A percentile compares a stretch with the other conserved stretches of the same genome.
Conservation (phyloP, 345 rosid species). For the Stellera chamaejasme region DNA sequence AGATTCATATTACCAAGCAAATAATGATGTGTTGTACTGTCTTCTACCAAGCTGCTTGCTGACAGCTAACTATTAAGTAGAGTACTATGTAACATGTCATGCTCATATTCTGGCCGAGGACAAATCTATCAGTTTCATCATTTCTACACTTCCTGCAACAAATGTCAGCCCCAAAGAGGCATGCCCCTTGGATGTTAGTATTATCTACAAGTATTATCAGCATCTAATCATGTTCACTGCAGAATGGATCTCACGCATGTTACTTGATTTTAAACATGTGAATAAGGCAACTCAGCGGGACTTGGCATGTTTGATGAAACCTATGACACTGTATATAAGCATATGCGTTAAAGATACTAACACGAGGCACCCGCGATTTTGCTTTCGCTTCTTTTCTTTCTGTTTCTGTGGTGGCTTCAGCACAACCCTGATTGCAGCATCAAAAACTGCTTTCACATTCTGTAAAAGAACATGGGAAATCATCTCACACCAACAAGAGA, state of each 20-base stretch:
- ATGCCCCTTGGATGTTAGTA: too few species aligned
- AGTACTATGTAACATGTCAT: slow-evolving; percentile 1
- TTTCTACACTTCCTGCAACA: too few species aligned
- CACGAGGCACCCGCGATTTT: slow-evolving; percentile 60
- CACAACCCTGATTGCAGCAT: slow-evolving; percentile 89
- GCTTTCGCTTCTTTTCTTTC: slow-evolving; percentile 70
- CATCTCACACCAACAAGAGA: neutral
- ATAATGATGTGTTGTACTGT: neutral
- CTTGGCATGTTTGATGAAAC: too few species aligned
- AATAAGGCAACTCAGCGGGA: too few species aligned
- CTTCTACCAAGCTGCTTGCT: neutral
- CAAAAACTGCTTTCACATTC: slow-evolving; percentile 97
- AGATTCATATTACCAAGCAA: too few species aligned
- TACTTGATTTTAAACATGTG: too few species aligned
- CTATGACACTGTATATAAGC: neutral
- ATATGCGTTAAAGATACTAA: slow-evolving; percentile 28
- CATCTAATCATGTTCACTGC: too few species aligned
- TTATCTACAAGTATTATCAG: too few species aligned
- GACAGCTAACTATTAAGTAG: too few species aligned
- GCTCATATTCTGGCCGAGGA: slow-evolving; percentile 1
- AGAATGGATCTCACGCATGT: too few species aligned
- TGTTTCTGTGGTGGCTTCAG: slow-evolving; percentile 72
- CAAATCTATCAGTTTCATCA: neutral
- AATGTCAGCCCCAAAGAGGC: too few species aligned
- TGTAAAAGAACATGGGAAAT: slow-evolving; percentile 22